A percentile compares a stretch with the other conserved stretches of the same genome.
phyloP scores from a whole-genome alignment of 352 stramenopile species.

The Phytophthora multivora region DNA sequence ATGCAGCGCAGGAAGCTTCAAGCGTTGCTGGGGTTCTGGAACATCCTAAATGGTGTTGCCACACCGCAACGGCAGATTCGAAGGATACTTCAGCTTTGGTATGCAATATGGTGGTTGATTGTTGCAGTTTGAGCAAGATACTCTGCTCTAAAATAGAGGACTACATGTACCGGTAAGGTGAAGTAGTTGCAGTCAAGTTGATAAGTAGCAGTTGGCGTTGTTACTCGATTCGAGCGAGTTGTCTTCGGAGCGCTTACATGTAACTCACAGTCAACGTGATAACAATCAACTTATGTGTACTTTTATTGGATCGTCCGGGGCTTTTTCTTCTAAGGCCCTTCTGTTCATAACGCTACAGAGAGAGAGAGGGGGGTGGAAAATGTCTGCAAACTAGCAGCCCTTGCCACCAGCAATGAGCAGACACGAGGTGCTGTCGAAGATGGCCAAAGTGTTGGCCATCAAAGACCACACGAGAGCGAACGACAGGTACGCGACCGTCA shows the following conservation, averaged over 20 bases:
- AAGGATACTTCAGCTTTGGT: too few species aligned
- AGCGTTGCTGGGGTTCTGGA: background rate
- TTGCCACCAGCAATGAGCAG: constrained; percentile 45
- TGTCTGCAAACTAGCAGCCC: constrained; percentile 28
- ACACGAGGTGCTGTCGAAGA: constrained; percentile 48
- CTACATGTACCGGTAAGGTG: too few species aligned
- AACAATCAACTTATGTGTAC: constrained; percentile 24
- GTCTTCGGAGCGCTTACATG: too few species aligned
- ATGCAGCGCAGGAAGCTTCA: background rate
- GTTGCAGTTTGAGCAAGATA: too few species aligned
- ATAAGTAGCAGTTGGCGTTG: too few species aligned
- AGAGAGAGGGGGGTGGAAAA: too few species aligned
- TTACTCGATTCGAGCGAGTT: too few species aligned
- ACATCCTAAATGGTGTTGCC: constrained; percentile 5
- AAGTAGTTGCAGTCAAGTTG: too few species aligned
- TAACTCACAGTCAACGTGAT: too few species aligned
- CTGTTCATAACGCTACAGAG: constrained; percentile 23
- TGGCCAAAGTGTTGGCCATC: constrained; percentile 42
- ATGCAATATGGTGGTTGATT: too few species aligned
- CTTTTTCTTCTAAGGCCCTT: constrained; percentile 16
- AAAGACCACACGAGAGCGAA: constrained; percentile 47
- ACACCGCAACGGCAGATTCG: constrained; percentile 1
- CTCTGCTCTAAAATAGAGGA: too few species aligned
- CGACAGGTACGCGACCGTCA: constrained; percentile 41
- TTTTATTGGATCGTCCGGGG: constrained; percentile 20